Conservation (phyloP, 2,329 filamentous ascomycete species). For the Myriosclerotinia curreyana region DNA sequence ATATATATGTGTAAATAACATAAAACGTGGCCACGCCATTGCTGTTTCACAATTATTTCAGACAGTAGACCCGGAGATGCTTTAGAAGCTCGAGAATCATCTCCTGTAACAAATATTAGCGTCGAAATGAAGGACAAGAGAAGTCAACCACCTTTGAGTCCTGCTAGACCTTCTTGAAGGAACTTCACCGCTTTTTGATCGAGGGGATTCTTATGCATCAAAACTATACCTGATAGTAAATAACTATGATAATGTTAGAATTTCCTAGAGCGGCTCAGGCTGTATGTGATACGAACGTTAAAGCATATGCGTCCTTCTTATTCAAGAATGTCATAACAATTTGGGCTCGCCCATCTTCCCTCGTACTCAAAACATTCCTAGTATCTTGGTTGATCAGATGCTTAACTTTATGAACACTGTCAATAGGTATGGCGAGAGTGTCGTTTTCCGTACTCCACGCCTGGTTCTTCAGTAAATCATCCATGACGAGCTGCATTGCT, state of each 20-base stretch:
- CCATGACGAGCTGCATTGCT: conserved; percentile 59
- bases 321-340: conserved; percentile 60
- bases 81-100: conserved; percentile 19
- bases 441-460: conserved; percentile 41
- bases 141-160: conserved; percentile 36
- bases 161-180: conserved; percentile 55
- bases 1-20: conserved; percentile 39
- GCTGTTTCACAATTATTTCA: conserved; percentile 31
- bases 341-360: conserved; percentile 49
- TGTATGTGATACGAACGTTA: conserved; percentile 32
- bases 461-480: conserved; percentile 47
- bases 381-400: conserved; percentile 58
- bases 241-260: conserved; percentile 27
- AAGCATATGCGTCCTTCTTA: conserved; percentile 52
- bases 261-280: background rate
- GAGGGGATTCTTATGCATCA: conserved; percentile 53
- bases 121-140: background rate
- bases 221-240: conserved; percentile 35
- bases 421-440: conserved; percentile 55
- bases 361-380: conserved; percentile 51
- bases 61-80: conserved; percentile 35
- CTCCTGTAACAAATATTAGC: conserved; percentile 1
- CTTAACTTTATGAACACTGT: conserved; percentile 47
- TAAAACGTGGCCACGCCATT: conserved; percentile 36
- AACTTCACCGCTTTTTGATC: conserved; percentile 56